Evolutionary conservation across 805 yeast species (phyloP), one percentile per base, ranked within the genome.

Genomic region (Kluyveromyces wickerhamii): DNA sequence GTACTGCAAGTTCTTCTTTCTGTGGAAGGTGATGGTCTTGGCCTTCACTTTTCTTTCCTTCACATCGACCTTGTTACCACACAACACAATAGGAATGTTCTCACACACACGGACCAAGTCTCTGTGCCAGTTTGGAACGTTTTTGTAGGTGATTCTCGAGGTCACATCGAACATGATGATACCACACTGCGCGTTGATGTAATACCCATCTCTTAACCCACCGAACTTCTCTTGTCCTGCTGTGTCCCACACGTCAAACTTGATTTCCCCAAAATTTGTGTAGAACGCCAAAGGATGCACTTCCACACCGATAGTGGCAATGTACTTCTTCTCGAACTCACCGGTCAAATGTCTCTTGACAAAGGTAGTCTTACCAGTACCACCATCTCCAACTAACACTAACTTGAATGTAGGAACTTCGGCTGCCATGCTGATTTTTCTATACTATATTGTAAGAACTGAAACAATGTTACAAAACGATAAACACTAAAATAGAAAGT

Each of bases 121-220:
- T 73, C 98, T 83, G 81, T 94, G 96, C 99, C 99, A 92, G 84
- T 92, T 94, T 66, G 99, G 98, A 64, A 92, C 99, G 69, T 92
- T 92, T 76, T 92, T 92, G 75, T 92, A 92, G 52, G 98, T 92
- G 72, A 92, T 89, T 76, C 99, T 88, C 35, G 97, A 87, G 45
- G 99, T 92, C 46, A 92, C 98, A 69, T 92, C 99, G 64, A 92
- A 92, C 99, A 92, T 92, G 67, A 92, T 92, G 72, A 92, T 92
- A 72, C 97, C 99, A 77, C 98, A 92, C 72, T 92, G 96, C 62
- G 98, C 99, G 66, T 92, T 89, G 66, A 92, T 92, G 72, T 92
- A 92, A 74, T 92, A 92, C 63, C 99, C 99, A 62, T 92, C 99
- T 76, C 99, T 88, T 61, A 92, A 75, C 56, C 99, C 98, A 68